These are phyloP conservation scores for Nigrospora oryzae DNA, from an alignment of 2,329 filamentous ascomycete species.

Conservation along the genomic window DNA sequence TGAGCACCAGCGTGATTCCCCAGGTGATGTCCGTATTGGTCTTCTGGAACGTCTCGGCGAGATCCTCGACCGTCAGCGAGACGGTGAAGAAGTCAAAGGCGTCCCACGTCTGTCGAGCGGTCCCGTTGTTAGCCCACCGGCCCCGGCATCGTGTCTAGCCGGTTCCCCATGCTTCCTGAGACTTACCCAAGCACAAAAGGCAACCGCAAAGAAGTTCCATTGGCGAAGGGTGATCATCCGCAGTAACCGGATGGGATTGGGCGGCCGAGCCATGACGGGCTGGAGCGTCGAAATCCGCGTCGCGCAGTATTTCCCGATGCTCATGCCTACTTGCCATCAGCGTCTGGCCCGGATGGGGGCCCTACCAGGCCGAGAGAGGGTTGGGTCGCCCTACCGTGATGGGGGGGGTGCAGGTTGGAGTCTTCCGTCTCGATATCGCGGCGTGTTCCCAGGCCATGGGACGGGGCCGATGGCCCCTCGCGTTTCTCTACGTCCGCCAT, in stretches of 20 bases:
- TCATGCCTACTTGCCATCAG: not conserved
- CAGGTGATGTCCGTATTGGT: conserved; percentile 52
- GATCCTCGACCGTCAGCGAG: conserved; percentile 46
- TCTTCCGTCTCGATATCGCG: conserved; percentile 1
- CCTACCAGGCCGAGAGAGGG: too few relatives aligned
- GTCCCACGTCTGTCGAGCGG: conserved; percentile 42
- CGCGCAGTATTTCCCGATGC: conserved; percentile 29
- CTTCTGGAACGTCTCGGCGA: conserved; percentile 43
- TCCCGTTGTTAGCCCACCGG: too few relatives aligned
- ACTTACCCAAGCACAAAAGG: conserved; percentile 48
- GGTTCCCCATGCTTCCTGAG: not conserved
- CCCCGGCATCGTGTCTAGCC: too few relatives aligned
- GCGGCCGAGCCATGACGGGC: conserved; percentile 44
- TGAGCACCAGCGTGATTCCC: conserved; percentile 56
- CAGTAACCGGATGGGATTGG: conserved; percentile 43
- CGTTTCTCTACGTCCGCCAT: not conserved
- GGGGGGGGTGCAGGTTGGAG: conserved; percentile 25
- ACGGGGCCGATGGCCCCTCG: not conserved
- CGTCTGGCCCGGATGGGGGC: too few relatives aligned
- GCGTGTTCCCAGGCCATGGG: not conserved
- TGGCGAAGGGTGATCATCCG: conserved; percentile 39
- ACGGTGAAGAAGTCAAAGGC: conserved; percentile 62
- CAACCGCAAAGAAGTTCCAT: conserved; percentile 47
- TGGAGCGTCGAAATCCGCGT: conserved; percentile 48
- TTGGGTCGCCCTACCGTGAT: conserved; percentile 37